A percentile compares a stretch with the other conserved stretches of the same genome.
Conservation (phyloP, 2,329 filamentous ascomycete species). For the Teratosphaeria viscida region DNA sequence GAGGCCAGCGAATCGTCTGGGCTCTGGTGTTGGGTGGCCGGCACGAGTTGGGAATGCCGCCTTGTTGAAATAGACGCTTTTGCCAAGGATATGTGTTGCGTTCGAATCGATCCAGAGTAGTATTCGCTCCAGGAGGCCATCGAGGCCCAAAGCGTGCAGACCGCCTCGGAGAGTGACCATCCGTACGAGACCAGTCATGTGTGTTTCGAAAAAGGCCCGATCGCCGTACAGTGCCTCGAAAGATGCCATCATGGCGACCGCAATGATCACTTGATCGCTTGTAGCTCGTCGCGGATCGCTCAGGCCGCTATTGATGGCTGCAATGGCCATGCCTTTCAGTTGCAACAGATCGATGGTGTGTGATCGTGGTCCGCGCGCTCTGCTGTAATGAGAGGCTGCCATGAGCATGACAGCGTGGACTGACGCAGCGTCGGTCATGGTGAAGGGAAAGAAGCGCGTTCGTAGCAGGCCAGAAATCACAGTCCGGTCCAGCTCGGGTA, state of each 20-base stretch:
- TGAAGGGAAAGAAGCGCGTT: constrained; percentile 32
- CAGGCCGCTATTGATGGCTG: constrained; percentile 33
- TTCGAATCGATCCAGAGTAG: constrained; percentile 40
- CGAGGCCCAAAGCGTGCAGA: constrained; percentile 32
- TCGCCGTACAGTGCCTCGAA: constrained; percentile 44
- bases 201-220: constrained; percentile 32
- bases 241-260: constrained; percentile 42
- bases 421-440: constrained; percentile 30
- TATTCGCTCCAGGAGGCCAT: constrained; percentile 37
- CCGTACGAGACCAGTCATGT: constrained; percentile 37
- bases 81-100: constrained; percentile 15
- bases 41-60: constrained; percentile 10
- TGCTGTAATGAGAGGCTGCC: constrained; percentile 32
- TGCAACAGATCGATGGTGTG: constrained; percentile 30
- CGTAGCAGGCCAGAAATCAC: constrained; percentile 27
- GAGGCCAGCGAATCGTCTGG: constrained; percentile 5
- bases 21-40: constrained; percentile 12
- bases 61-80: constrained; percentile 19
- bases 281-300: constrained; percentile 18
- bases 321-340: constrained; percentile 36
- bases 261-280: constrained; percentile 37
- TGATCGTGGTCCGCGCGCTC: constrained; percentile 19
- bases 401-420: constrained; percentile 34
- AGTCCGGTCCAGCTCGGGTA: constrained; percentile 32
- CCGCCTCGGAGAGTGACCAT: constrained; percentile 39